Percentiles rank a stretch among this genome's conserved stretches.
These are phyloP conservation scores for Aspergillus carlsbadensis DNA, from an alignment of 495 filamentous ascomycete species.

Conservation along the genomic window DNA sequence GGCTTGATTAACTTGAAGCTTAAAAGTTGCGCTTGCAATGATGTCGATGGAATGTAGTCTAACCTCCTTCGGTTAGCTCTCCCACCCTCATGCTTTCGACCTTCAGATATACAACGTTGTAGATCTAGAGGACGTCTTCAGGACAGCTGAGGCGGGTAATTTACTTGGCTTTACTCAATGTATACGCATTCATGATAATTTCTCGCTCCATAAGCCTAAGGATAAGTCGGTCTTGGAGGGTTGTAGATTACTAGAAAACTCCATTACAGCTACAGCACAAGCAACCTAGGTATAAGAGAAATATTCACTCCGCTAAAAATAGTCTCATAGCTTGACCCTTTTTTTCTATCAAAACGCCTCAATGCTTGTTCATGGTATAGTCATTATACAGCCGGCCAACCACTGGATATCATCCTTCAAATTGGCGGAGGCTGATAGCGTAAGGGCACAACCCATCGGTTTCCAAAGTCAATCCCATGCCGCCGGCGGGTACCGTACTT, in stretches of 20 bases:
- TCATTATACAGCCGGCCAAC: slow-evolving; percentile 1
- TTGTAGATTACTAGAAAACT: too few species aligned
- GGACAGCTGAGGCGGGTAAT: too few species aligned
- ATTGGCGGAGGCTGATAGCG: slow-evolving; percentile 31
- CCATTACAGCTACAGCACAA: not conserved
- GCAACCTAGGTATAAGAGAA: not conserved
- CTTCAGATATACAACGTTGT: slow-evolving; percentile 5
- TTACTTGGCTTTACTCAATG: too few species aligned
- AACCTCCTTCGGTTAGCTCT: not conserved
- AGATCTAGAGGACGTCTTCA: too few species aligned
- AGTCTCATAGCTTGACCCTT: not conserved
- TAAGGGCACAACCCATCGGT: slow-evolving; percentile 70
- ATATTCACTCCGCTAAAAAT: not conserved
- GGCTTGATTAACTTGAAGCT: not conserved
- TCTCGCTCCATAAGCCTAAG: too few species aligned
- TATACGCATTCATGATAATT: too few species aligned
- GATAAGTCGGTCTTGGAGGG: too few species aligned
- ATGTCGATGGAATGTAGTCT: not conserved
- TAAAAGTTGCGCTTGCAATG: not conserved
- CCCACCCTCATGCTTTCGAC: not conserved
- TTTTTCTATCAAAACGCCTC: slow-evolving; percentile 13
- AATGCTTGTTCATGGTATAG: not conserved
- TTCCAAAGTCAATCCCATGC: slow-evolving; percentile 81
- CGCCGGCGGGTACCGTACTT: slow-evolving; percentile 78
- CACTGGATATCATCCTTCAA: not conserved